Evolutionary conservation across 1,284 basidiomycete species (phyloP), one percentile per base, ranked within the genome.

Genomic region (Trametes sp.): DNA sequence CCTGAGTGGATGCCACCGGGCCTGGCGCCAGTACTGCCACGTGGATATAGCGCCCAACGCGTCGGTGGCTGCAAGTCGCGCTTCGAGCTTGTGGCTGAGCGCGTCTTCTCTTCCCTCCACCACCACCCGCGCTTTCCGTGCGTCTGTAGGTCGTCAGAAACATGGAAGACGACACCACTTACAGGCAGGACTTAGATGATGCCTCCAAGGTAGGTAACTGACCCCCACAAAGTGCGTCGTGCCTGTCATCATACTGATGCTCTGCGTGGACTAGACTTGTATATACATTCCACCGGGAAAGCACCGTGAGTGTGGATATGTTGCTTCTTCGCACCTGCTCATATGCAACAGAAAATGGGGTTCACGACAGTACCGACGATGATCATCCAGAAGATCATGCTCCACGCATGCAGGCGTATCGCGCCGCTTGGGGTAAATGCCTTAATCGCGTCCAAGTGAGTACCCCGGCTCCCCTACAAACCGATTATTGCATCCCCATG

Each of bases 361-460:
- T n/a, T 46, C 14, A 57, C 16, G 29, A 52, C 9, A 16, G 23
- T 56, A 14, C 50, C 61, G 62, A 35, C 51, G 52, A 1, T 52
- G 3, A 1, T 6, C 62, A 0, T 62, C 50, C 49, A 73, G 72
- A 70, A n/a, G 74, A 73, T 13, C 72, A 74, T 50, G 68, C 69
- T n/a, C 57, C 72, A 21, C 73, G 75, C 9, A 63, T 77, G 59
- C 48, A 71, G 16, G 64, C 69, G 4, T 78, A 78, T 57, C 67
- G 59, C 46, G 63, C 57, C 44, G 75, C 73, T 14, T 78, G 77
- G 77, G 54, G 45, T 9, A 72, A 64, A 55, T 78, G 77, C 59
- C 64, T 77, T 21, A 56, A 64, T 21, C 74, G 73, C 16, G 66
- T 78, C 4, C 71, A 76, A 64, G 77, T 77, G 51, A 54, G 75